phyloP scores from a whole-genome alignment of 108 stramenopile species.

The Cylindrotheca closterium region DNA sequence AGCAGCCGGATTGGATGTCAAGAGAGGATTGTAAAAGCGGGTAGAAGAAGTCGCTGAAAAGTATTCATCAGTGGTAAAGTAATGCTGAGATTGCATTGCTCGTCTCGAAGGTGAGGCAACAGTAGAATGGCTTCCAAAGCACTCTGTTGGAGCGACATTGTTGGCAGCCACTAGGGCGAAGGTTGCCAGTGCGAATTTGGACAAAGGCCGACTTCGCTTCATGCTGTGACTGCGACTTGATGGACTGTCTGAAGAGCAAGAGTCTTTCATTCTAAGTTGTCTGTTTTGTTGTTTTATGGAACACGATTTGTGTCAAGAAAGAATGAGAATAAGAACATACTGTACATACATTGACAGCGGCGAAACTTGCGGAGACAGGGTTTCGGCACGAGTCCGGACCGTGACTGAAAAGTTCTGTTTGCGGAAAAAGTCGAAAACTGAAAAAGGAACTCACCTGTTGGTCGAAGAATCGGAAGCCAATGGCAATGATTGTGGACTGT shows the following conservation, averaged over 20 bases:
- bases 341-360: no score
- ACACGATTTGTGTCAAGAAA: no score
- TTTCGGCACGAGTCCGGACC: no score
- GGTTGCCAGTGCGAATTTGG: not conserved
- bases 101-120: not conserved
- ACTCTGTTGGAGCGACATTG: slow-evolving; percentile 14
- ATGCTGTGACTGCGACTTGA: not conserved
- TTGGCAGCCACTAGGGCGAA: slow-evolving; percentile 5
- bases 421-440: no score
- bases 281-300: no score
- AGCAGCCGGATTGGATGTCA: not conserved
- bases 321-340: not conserved
- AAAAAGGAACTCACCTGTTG: no score
- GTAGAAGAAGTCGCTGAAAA: not conserved
- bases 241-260: no score
- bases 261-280: no score
- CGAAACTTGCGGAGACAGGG: no score
- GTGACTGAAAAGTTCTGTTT: no score
- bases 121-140: slow-evolving; percentile 1
- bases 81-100: slow-evolving; percentile 2
- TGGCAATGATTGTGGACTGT: no score
- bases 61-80: slow-evolving; percentile 23
- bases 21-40: slow-evolving; percentile 10
- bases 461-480: no score
- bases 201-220: not conserved